Percentiles rank a stretch among this genome's conserved stretches.
phyloP scores from a whole-genome alignment of 179 eudicot species.

The Silene coronaria region DNA sequence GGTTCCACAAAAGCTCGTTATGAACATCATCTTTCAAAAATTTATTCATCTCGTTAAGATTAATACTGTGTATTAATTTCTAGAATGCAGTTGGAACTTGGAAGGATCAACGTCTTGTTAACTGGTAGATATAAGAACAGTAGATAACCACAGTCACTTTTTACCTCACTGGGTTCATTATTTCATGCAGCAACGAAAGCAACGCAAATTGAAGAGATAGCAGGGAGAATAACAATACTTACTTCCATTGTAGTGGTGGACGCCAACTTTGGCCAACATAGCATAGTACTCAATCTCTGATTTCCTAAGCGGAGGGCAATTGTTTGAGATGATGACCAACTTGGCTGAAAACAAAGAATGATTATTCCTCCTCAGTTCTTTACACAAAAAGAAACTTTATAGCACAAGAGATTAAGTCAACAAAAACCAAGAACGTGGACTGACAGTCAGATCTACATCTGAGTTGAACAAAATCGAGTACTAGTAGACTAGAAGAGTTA shows the following conservation, averaged over 20 bases:
- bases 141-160: no score
- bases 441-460: not conserved
- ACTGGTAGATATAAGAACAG: no score
- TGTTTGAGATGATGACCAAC: constrained; percentile 67
- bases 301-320: constrained; percentile 76
- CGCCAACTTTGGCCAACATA: constrained; percentile 76
- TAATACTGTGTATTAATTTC: no score
- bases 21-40: no score
- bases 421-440: not conserved
- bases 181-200: not conserved
- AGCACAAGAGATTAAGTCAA: not conserved
- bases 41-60: no score
- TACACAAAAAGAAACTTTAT: not conserved
- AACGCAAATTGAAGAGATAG: not conserved
- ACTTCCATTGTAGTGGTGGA: constrained; percentile 87
- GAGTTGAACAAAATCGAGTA: not conserved
- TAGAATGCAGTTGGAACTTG: no score
- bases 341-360: constrained; percentile 40
- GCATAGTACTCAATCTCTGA: constrained; percentile 92
- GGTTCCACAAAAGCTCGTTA: not conserved
- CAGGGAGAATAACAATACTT: constrained; percentile 25
- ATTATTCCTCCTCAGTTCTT: no score
- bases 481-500: not conserved
- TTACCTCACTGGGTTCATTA: not conserved
- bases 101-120: no score